Percentiles rank a stretch among this genome's conserved stretches.
Conservation (phyloP, 202 grass and related monocot genomes). For the Hordeum pubiflorum region DNA sequence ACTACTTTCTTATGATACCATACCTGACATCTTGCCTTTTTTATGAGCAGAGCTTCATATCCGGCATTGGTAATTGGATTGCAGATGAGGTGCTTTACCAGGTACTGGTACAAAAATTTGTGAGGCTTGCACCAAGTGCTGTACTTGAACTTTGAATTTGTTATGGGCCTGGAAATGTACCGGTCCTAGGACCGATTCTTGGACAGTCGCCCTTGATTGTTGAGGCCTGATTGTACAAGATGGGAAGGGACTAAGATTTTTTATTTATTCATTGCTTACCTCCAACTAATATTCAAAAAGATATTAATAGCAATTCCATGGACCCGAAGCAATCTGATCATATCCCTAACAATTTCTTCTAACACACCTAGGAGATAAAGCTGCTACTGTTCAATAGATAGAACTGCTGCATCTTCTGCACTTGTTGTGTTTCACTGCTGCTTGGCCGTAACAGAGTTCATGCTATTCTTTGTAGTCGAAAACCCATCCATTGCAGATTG, state of each 20-base stretch:
- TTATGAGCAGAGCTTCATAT: constrained; percentile 62
- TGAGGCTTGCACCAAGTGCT: not conserved
- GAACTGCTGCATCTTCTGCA: not conserved
- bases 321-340: not conserved
- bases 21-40: not conserved
- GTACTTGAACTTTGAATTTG: not conserved
- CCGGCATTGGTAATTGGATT: constrained; percentile 93
- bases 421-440: not conserved
- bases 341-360: not conserved
- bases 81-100: constrained; percentile 96
- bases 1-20: not conserved
- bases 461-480: constrained; percentile 43
- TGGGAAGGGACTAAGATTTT: not conserved
- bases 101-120: constrained; percentile 25
- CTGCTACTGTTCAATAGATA: not conserved
- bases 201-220: not conserved
- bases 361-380: not conserved
- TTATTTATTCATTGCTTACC: not conserved
- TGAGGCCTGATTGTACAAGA: not conserved
- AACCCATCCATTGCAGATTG: constrained; percentile 76
- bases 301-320: not conserved
- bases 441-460: not conserved
- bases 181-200: not conserved
- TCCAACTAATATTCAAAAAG: not conserved
- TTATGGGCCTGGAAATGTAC: not conserved